Evolutionary conservation across 257 asterid genomes (phyloP), one percentile per base, ranked within the genome.

Genomic region (Nyctanthes arbortristis): DNA sequence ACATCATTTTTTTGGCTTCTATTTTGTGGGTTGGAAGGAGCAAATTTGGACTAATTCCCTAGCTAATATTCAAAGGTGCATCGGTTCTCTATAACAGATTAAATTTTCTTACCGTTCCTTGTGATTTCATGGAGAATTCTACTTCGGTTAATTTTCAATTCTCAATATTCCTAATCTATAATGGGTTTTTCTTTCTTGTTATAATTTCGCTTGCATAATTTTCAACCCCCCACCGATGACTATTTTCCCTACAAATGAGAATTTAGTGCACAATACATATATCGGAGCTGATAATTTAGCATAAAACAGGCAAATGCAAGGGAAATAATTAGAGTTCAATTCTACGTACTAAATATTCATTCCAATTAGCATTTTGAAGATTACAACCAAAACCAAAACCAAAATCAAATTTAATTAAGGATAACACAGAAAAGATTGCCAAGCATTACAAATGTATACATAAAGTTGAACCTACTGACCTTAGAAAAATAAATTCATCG

Each of bases 381-480:
- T 24, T 22, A 52, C 59, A 22, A 52, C n/a, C n/a, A n/a, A n/a
- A n/a, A n/a, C n/a, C 22, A 4, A 52, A 52, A 52, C 59, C 31
- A 52, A 52, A 22, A 20, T 40, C 2, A 52, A 52, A 52, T 24
- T 8, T 9, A n/a, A n/a, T n/a, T n/a, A 10, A 52, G 31, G 29
- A 22, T 9, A 52, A 25, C 30, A 52, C 3, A 52, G 59, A 18
- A 49, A 49, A 20, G 40, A 35, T 35, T 18, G 1, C 13, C 29
- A 49, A 49, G 58, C 58, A 7, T 18, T 49, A 49, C 29, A 49
- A n/a, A 7, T 22, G 31, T 22, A 24, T 24, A 52, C 29, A 52
- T 52, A 30, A 52, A 52, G 16, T 43, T 43, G 54, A 43, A 43
- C 54, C 59, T 22, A 52, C 59, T 52, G 13, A 52, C 59, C 59